Conservation (phyloP, 768 basidiomycete species). For the Chiua virens region DNA sequence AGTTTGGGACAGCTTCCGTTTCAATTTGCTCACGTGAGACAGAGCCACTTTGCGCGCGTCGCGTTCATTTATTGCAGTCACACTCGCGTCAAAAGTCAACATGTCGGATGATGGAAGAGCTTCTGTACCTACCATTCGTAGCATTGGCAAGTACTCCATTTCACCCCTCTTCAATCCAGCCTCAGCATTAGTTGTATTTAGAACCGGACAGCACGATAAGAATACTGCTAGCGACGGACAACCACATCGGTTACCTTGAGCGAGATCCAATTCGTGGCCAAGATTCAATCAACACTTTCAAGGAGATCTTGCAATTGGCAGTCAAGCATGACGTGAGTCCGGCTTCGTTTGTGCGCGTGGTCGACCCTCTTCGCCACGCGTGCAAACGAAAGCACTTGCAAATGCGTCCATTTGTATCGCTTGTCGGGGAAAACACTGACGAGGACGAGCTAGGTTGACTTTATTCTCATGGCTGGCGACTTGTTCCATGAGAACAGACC, state of each 20-base stretch:
- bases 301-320: constrained; percentile 89
- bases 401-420: neutral
- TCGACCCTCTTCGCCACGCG: neutral
- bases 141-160: constrained; percentile 35
- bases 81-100: neutral
- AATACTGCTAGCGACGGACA: constrained; percentile 93
- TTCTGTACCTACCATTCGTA: constrained; percentile 35
- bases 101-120: constrained; percentile 30
- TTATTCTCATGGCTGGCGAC: constrained; percentile 92
- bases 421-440: constrained; percentile 3
- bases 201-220: constrained; percentile 68
- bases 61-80: neutral
- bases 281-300: constrained; percentile 94
- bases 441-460: constrained; percentile 70
- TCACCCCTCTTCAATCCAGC: neutral
- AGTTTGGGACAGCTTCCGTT: neutral
- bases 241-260: constrained; percentile 94
- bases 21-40: constrained; percentile 19
- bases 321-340: constrained; percentile 77
- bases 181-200: constrained; percentile 22
- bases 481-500: constrained; percentile 98
- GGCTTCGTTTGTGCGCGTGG: neutral
- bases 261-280: constrained; percentile 92
- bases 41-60: constrained; percentile 1
- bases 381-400: neutral